Evolutionary conservation across 2,329 filamentous ascomycete genomes (phyloP).

Genomic region (Thelonectria olida): DNA sequence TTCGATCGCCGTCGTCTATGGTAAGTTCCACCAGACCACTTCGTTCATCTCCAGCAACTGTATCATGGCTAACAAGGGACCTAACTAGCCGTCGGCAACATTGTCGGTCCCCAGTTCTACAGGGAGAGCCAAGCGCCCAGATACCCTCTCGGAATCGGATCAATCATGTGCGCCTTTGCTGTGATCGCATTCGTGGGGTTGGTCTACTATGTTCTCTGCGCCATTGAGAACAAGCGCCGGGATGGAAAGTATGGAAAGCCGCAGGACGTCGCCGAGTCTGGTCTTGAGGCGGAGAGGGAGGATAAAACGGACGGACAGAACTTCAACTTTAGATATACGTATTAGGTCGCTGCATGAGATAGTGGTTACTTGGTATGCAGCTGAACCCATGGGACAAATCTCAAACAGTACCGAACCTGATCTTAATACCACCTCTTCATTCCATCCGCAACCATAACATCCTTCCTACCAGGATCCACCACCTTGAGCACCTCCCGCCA

Average conservation of each 20-base stretch:
- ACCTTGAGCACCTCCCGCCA: slow-evolving; percentile 44
- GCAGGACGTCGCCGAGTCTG: no score
- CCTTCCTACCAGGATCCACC: slow-evolving; percentile 42
- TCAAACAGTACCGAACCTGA: neutral
- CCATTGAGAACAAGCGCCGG: slow-evolving; percentile 35
- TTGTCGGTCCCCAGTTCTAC: slow-evolving; percentile 44
- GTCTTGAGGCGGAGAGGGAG: no score
- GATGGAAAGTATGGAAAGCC: slow-evolving; percentile 20
- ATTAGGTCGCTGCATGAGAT: no score
- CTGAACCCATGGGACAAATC: no score
- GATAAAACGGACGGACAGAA: no score
- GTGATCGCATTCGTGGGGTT: slow-evolving; percentile 35
- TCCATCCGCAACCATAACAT: slow-evolving; percentile 33
- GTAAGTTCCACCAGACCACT: no score
- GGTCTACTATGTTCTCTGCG: slow-evolving; percentile 32
- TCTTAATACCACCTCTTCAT: slow-evolving; percentile 19
- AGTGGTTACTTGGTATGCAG: no score
- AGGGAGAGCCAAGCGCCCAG: slow-evolving; percentile 37
- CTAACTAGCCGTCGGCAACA: slow-evolving; percentile 41
- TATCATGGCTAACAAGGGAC: neutral
- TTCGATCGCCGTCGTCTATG: slow-evolving; percentile 42
- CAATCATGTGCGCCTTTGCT: slow-evolving; percentile 41
- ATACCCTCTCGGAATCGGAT: slow-evolving; percentile 40
- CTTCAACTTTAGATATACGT: no score
- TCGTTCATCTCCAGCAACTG: no score